Evolutionary conservation across 345 rosid genomes (phyloP), one percentile per base, ranked within the genome.

Genomic region (Populus pruinosa): DNA sequence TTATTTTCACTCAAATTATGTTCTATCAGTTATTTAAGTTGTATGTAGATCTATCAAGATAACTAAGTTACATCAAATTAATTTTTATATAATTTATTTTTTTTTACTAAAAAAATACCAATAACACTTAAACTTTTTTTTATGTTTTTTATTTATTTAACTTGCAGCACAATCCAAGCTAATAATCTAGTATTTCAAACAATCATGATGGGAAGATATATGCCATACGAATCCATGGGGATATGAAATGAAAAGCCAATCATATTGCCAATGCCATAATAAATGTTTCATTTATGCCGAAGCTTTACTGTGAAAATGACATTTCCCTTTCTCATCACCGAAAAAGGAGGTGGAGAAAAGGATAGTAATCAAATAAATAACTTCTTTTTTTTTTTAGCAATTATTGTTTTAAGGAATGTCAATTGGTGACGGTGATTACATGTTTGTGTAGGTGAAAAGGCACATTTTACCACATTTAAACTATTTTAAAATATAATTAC

Each of bases 1-100:
- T 33, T 33, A 33, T 33, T 33, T 33, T 33, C 0, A 33, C 35
- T 33, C 5, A 33, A 33, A 33, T 0, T 33, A 33, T 33, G 5
- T 33, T 33, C 4, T 33, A 33, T 0, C 0, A 0, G 5, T 33
- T 0, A 33, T 33, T 33, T 33, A 33, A 0, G 5, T 33, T 33
- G 0, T 0, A 5, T 33, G 4, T 33, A 33, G 5, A 33, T 33
- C 5, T 33, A 5, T 4, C 4, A 33, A 33, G 35, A 0, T 33
- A 3, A 0, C 0, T 5, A 33, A 0, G 4, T 33, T 3, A 33
- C 0, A 33, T 33, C 5, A 0, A 4, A 5, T 33, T 33, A 33
- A 33, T 33, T 33, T 3, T 33, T 33, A 33, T 33, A 33, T 0
- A 5, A 0, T 33, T 33, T 4, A 33, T 0, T 33, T 4, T 33